Percentiles rank a stretch among this genome's conserved stretches.
phyloP scores from a whole-genome alignment of 306 rosid species.

The Casuarina glauca region DNA sequence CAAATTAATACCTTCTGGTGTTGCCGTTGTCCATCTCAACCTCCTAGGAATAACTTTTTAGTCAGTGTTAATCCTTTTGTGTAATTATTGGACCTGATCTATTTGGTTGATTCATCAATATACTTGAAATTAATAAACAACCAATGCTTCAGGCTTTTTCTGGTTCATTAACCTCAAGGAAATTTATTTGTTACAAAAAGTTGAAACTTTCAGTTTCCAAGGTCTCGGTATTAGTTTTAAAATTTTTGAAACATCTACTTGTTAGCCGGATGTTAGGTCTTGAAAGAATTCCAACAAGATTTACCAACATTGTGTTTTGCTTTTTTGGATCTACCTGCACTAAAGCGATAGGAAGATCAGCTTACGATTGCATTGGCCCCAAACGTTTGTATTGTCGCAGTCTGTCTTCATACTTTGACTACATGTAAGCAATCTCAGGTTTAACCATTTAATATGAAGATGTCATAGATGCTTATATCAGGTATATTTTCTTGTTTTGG shows the following conservation, averaged over 20 bases:
- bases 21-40: neutral
- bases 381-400: neutral
- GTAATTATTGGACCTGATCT: neutral
- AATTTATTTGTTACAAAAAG: neutral
- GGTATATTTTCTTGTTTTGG: neutral
- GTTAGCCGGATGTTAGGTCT: too few relatives aligned
- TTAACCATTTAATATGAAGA: neutral
- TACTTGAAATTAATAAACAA: neutral
- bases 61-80: neutral
- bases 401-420: neutral
- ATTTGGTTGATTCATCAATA: neutral
- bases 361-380: neutral
- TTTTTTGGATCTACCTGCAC: neutral
- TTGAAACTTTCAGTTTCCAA: neutral
- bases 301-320: neutral
- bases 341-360: neutral
- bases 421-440: neutral
- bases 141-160: neutral
- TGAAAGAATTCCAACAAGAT: neutral
- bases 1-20: neutral
- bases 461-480: neutral
- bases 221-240: neutral
- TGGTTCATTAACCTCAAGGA: neutral
- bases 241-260: neutral
- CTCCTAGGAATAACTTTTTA: neutral